A percentile compares a stretch with the other conserved stretches of the same genome.
Conservation (phyloP, 2,329 filamentous ascomycete genomes). For the Tolypocladium sp. region DNA sequence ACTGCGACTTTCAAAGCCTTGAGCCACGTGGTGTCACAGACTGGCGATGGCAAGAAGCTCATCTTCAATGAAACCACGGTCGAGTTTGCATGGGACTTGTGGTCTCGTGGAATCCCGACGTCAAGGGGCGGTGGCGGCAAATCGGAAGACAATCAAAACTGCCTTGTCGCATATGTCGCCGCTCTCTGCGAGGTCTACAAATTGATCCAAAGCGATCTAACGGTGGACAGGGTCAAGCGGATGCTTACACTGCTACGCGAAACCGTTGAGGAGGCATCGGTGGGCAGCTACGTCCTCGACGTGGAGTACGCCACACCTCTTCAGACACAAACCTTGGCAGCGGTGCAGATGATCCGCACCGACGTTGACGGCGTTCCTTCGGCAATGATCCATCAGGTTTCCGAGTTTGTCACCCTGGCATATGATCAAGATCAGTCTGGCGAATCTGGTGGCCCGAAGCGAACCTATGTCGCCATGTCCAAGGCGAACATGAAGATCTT, state of each 20-base stretch:
- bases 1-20: slow-evolving; percentile 63
- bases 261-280: slow-evolving; percentile 61
- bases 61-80: slow-evolving; percentile 43
- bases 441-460: slow-evolving; percentile 33
- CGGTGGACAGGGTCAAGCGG: slow-evolving; percentile 50
- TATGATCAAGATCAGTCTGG: slow-evolving; percentile 37
- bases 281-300: slow-evolving; percentile 60
- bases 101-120: slow-evolving; percentile 56
- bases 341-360: slow-evolving; percentile 57
- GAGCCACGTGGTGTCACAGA: slow-evolving; percentile 50
- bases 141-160: slow-evolving; percentile 63
- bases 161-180: slow-evolving; percentile 75
- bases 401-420: slow-evolving; percentile 63
- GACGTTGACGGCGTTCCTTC: slow-evolving; percentile 57
- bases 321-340: slow-evolving; percentile 60
- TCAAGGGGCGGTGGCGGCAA: slow-evolving; percentile 24
- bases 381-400: slow-evolving; percentile 58
- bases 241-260: slow-evolving; percentile 64
- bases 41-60: slow-evolving; percentile 29
- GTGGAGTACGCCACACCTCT: slow-evolving; percentile 64
- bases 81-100: slow-evolving; percentile 58
- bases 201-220: slow-evolving; percentile 57
- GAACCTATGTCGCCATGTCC: slow-evolving; percentile 83
- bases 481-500: slow-evolving; percentile 71
- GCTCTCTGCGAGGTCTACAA: slow-evolving; percentile 70